Evolutionary conservation across 1,139 yeast species (phyloP), one percentile per base, ranked within the genome.

Genomic region (Hyphopichia khmerensis): DNA sequence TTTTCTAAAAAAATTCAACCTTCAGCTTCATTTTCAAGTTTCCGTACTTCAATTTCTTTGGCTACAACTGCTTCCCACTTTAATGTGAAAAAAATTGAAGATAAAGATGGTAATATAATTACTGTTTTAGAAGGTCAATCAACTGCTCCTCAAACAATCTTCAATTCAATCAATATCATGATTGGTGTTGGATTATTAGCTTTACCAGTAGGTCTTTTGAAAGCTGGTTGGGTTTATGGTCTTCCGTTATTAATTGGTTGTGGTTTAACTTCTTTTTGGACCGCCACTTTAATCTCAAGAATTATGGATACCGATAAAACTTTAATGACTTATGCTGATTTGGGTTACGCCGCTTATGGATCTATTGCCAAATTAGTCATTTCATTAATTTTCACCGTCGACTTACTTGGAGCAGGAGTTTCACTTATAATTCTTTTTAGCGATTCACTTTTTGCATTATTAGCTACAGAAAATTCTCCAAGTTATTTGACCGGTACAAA

Each of bases 281-380:
- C 74, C 2, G 79, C 79, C 2, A 51, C 63, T 1, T 60, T 74
- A 31, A 58, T 74, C 38, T 70, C 77, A 1, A 60, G 55, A 37
- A 55, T 75, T 1, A 69, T 88, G 77, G 90, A 84, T 51, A 81
- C 86, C 1, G 91, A 88, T 59, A 78, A 75, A 9, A 81, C 91
- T 0, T 70, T 91, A 49, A 84, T 84, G 77, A 87, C 96, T 0
- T 91, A 90, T 60, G 96, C 96, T 5, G 97, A 90, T 61, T 70
- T 87, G 51, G 95, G 91, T 7, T 83, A 78, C 53, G 90, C 87
- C 4, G 84, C 93, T 1, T 86, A 82, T 59, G 79, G 79, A 0
- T 60, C 75, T 1, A 50, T 55, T 4, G 78, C 78, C 6, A 73
- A 72, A 49, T 56, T 72, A 35, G 45, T 71, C 26, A 73, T 74